Percentiles rank a stretch among this genome's conserved stretches.
phyloP scores from a whole-genome alignment of 2,329 filamentous ascomycete genomes.

The Penicillium brevicompactum region DNA sequence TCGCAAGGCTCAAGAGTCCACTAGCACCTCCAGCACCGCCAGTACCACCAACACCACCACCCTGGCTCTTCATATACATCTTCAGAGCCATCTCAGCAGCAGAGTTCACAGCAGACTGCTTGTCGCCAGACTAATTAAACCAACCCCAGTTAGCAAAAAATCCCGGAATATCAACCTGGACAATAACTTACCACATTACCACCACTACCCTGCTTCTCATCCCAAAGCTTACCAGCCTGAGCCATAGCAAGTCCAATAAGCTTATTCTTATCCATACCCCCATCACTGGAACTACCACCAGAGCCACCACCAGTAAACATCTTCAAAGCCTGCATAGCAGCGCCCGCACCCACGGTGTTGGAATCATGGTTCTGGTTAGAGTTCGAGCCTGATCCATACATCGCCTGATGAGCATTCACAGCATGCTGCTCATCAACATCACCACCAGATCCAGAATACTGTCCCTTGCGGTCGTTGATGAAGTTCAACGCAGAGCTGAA shows the following conservation, averaged over 20 bases:
- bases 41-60: conserved; percentile 50
- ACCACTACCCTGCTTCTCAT: conserved; percentile 59
- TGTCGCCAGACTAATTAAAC: conserved; percentile 58
- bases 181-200: conserved; percentile 50
- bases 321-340: conserved; percentile 65
- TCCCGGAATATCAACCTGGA: not conserved
- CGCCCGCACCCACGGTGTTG: conserved; percentile 45
- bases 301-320: conserved; percentile 67
- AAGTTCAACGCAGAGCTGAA: conserved; percentile 61
- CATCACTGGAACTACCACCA: conserved; percentile 32
- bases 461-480: conserved; percentile 53
- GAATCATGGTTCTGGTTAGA: conserved; percentile 47
- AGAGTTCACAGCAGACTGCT: conserved; percentile 76
- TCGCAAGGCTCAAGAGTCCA: conserved; percentile 60
- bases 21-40: conserved; percentile 41
- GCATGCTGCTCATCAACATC: conserved; percentile 67
- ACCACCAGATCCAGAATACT: conserved; percentile 44
- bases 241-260: conserved; percentile 86
- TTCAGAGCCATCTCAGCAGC: conserved; percentile 87
- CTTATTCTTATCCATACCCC: conserved; percentile 67
- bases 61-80: conserved; percentile 83
- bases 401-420: conserved; percentile 72
- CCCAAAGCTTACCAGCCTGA: conserved; percentile 78
- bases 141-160: conserved; percentile 7
- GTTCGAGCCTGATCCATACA: conserved; percentile 59